phyloP scores from a whole-genome alignment of 108 stramenopile genomes.

The Cyclotella baltica region DNA sequence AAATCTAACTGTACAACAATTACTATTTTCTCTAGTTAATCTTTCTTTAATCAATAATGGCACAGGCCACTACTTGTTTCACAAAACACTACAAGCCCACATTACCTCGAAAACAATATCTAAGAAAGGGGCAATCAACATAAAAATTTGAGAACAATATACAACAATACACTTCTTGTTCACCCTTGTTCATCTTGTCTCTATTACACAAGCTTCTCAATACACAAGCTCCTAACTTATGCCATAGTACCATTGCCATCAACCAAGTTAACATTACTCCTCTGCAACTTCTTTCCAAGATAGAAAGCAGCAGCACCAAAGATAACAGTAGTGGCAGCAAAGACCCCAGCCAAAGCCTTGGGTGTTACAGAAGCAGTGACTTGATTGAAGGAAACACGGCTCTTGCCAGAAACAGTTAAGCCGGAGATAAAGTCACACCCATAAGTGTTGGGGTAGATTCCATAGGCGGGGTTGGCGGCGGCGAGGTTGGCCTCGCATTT shows the following conservation, averaged over 20 bases:
- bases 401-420: conserved; percentile 42
- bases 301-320: conserved; percentile 73
- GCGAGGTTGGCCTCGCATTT: conserved; percentile 76
- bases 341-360: conserved; percentile 53
- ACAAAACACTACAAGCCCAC: too few species aligned
- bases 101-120: too few species aligned
- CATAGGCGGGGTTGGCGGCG: conserved; percentile 21
- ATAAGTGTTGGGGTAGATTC: conserved; percentile 58
- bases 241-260: conserved; percentile 10
- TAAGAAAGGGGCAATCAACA: too few species aligned
- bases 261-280: conserved; percentile 51
- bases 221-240: too few species aligned
- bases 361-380: conserved; percentile 17
- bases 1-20: too few species aligned
- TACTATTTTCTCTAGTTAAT: too few species aligned
- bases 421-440: conserved; percentile 74
- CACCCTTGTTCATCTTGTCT: too few species aligned
- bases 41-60: too few species aligned
- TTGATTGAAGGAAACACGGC: not conserved
- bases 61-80: too few species aligned
- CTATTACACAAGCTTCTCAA: too few species aligned
- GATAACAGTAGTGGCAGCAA: conserved; percentile 65
- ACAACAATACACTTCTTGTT: too few species aligned
- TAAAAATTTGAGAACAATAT: too few species aligned
- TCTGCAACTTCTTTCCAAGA: conserved; percentile 75